These are phyloP conservation scores for Xylariaceae sp. DNA, from an alignment of 2,329 filamentous ascomycete species.

Conservation along the genomic window DNA sequence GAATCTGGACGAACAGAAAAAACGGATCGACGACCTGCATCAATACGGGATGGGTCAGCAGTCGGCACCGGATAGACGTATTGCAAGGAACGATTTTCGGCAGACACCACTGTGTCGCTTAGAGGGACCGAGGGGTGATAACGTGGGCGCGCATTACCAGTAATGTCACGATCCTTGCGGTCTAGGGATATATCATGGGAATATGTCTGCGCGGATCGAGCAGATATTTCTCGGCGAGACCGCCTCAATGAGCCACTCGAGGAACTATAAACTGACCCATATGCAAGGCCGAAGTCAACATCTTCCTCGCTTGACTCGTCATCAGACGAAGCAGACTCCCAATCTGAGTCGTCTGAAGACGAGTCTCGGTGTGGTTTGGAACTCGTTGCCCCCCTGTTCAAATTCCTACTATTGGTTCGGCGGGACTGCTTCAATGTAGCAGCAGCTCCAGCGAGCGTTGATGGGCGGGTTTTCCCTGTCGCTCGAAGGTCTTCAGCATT, in stretches of 20 bases:
- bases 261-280: conserved; percentile 36
- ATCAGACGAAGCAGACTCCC: conserved; percentile 52
- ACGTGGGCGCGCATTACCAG: conserved; percentile 29
- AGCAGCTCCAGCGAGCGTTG: conserved; percentile 39
- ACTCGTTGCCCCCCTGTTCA: conserved; percentile 38
- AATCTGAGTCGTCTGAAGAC: conserved; percentile 47
- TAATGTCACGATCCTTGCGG: conserved; percentile 32
- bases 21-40: conserved; percentile 51
- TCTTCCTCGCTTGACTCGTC: conserved; percentile 43
- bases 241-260: conserved; percentile 18
- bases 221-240: conserved; percentile 14
- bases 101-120: conserved; percentile 35
- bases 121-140: conserved; percentile 37
- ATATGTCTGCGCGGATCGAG: conserved; percentile 22
- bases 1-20: conserved; percentile 41
- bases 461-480: conserved; percentile 38
- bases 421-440: conserved; percentile 41
- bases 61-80: conserved; percentile 64
- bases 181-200: conserved; percentile 24
- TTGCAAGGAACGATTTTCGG: conserved; percentile 47
- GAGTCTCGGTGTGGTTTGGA: conserved; percentile 40
- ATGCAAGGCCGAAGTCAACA: conserved; percentile 41
- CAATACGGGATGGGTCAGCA: conserved; percentile 59
- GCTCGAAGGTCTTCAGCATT: conserved; percentile 47
- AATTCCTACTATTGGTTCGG: conserved; percentile 36